Evolutionary conservation across 352 stramenopile genomes (phyloP).

Genomic region (Plasmopara halstedii): DNA sequence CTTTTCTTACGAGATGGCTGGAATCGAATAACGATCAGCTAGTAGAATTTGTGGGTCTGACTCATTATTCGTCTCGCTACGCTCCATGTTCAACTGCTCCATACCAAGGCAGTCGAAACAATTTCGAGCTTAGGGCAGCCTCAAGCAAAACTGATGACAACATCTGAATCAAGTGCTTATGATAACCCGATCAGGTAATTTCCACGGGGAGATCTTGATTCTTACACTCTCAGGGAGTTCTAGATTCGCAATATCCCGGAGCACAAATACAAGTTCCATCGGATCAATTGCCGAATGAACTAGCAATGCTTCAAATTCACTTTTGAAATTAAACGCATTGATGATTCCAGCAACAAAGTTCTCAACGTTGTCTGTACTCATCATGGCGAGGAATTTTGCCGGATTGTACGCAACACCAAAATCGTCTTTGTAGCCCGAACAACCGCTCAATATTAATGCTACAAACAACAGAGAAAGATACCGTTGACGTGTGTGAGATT

Average conservation of each 20-base stretch:
- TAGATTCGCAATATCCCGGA: conserved; percentile 1
- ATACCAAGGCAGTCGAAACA: too few species aligned
- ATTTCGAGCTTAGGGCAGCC: too few species aligned
- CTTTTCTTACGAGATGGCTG: too few species aligned
- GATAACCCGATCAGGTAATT: background rate
- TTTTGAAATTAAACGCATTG: conserved; percentile 6
- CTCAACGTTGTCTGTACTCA: background rate
- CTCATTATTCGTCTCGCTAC: too few species aligned
- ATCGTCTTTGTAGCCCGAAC: background rate
- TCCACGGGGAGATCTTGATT: background rate
- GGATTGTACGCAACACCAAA: conserved; percentile 4
- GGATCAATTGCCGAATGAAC: conserved; percentile 3
- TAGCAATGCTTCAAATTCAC: conserved; percentile 4
- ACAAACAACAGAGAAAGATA: conserved; percentile 5
- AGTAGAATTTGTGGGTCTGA: too few species aligned
- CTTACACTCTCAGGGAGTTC: background rate
- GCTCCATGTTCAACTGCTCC: too few species aligned
- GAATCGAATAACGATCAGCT: too few species aligned
- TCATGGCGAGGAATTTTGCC: background rate
- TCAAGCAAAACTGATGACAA: background rate
- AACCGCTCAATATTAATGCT: conserved; percentile 8
- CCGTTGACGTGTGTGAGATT: background rate
- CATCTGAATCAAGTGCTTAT: background rate
- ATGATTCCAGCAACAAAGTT: conserved; percentile 8
- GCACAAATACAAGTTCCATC: conserved; percentile 6